Percentiles rank a stretch among this genome's conserved stretches.
phyloP scores from a whole-genome alignment of 169 alveolate genomes.

The Miamiensis avidus region DNA sequence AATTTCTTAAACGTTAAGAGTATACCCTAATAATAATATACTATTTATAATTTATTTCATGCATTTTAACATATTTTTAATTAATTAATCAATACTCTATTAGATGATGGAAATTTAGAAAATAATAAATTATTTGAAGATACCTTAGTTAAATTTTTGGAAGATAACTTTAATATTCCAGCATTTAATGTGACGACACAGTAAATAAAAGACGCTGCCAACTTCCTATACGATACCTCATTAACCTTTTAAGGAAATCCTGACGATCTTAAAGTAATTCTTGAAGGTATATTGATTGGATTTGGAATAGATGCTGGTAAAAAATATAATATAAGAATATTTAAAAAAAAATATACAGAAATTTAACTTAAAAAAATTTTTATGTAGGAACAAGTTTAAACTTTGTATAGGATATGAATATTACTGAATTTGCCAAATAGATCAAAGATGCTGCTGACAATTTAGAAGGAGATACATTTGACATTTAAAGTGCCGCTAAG shows the following conservation, averaged over 20 bases:
- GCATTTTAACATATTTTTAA: no score
- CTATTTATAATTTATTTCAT: no score
- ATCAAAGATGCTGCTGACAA: neutral
- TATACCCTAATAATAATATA: no score
- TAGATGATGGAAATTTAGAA: no score
- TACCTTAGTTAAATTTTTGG: neutral
- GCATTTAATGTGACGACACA: neutral
- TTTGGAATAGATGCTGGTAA: slow-evolving; percentile 2
- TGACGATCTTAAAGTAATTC: neutral
- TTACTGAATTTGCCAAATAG: slow-evolving; percentile 5
- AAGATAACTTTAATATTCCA: neutral
- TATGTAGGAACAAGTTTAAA: neutral
- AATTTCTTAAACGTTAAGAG: neutral
- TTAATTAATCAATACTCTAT: no score
- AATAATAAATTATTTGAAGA: no score
- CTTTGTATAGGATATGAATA: neutral
- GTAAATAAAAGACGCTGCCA: neutral
- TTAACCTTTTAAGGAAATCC: neutral
- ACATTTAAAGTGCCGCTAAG: neutral
- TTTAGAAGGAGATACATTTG: slow-evolving; percentile 14
- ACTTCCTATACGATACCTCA: neutral
- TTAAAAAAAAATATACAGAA: neutral
- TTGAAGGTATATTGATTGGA: neutral
- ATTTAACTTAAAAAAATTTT: no score
- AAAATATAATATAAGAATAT: neutral